These are phyloP conservation scores for Verticillium longisporum DNA, from an alignment of 2,329 filamentous ascomycete genomes.

Conservation along the genomic window DNA sequence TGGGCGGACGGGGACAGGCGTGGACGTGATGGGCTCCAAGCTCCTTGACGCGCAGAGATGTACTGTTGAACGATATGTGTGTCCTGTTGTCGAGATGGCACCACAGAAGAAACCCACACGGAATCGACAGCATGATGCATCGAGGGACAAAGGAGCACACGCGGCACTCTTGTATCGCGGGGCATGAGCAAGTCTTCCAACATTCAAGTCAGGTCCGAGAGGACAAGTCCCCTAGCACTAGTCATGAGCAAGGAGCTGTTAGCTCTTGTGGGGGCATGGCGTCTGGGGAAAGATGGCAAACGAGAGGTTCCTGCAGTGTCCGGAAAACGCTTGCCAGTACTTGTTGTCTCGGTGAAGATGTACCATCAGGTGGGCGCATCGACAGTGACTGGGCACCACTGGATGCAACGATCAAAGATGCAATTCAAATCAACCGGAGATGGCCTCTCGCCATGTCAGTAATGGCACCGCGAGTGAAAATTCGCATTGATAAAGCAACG, in stretches of 20 bases:
- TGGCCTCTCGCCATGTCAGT: not conserved
- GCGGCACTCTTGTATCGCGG: not conserved
- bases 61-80: too few relatives aligned
- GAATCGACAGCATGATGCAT: not conserved
- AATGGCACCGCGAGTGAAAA: too few relatives aligned
- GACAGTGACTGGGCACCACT: too few relatives aligned
- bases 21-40: too few relatives aligned
- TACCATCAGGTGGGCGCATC: not conserved
- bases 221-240: not conserved
- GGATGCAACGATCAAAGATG: too few relatives aligned
- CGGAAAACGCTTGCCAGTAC: slow-evolving; percentile 3
- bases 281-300: not conserved
- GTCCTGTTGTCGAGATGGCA: too few relatives aligned
- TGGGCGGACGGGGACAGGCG: not conserved
- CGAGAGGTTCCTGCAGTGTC: not conserved
- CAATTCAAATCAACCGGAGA: not conserved
- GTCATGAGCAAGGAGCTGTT: not conserved
- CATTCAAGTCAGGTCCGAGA: not conserved
- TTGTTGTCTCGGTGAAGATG: not conserved
- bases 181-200: not conserved
- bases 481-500: too few relatives aligned
- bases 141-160: not conserved
- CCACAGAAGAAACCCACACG: too few relatives aligned
- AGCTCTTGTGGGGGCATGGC: not conserved
- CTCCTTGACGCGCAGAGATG: too few relatives aligned